Evolutionary conservation across 345 rosid species (phyloP), one percentile per base, ranked within the genome.

Genomic region (Pistacia atlantica): DNA sequence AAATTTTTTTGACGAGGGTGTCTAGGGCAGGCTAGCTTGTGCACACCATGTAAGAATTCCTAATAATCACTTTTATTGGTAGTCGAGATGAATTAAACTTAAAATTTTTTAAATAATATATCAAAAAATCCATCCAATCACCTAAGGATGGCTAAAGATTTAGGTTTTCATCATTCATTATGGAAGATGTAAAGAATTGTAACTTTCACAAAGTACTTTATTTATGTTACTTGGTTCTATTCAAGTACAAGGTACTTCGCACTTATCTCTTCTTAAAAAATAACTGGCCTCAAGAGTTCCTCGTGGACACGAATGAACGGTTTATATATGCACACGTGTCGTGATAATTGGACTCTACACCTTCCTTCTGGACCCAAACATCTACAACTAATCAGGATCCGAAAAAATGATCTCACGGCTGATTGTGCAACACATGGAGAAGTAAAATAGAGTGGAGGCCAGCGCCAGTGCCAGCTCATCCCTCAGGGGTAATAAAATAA

Each of bases 401-500:
- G 74, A 55, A 70, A 31, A 22, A 28, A 14, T 12, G 17, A 70
- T 33, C 60, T 48, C 49, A 79, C 80, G 75, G 83, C 11, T 20
- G 11, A 9, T 18, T n/a, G 2, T 10, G 28, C 8, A 4, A 18
- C 72, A 58, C 69, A 65, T 31, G 61, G 76, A 18, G 4, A 20
- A 8, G 31, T 3, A 3, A 7, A 3, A 7, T 16, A 11, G 1
- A 5, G 56, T 4, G 0, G 7, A 25, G 16, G 2, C 13, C 25
- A 25, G 25, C 0, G 67, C 72, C 60, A 1, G 1, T 6, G 17
- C 56, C 38, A 68, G 42, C 3, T 38, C 42, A 38, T 38, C 62
- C 48, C 65, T 46, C 57, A 31, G 6, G 65, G 20, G 78, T 38
- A 38, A 38, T 38, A 37, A 38, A 4, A 38, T 4, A 38, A 16